Evolutionary conservation across 495 filamentous ascomycete species (phyloP), one percentile per base, ranked within the genome.

Genomic region (Neurospora intermedia): DNA sequence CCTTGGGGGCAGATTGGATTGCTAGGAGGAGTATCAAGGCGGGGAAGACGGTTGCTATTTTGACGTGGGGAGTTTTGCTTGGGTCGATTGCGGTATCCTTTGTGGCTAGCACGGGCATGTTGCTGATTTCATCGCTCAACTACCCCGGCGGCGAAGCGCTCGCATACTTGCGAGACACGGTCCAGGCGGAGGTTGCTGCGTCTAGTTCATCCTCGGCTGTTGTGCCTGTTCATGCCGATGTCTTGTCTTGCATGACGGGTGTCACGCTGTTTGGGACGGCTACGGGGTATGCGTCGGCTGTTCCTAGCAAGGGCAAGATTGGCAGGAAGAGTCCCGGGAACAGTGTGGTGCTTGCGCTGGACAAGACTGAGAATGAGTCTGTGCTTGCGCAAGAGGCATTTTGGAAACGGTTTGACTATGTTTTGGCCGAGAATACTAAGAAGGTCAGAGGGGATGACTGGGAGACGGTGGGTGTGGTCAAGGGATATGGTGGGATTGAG

Each of bases 201-300:
- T 42, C 43, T 66, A 54, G 54, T 66, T 71, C 73, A 41, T 71
- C 78, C 23, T 71, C 76, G 45, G 74, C 77, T 20, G 78, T 84
- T 16, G 76, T 82, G 27, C 76, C 77, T 43, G 87, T 96, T 43
- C 92, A 98, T 78, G 88, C 96, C 70, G 94, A 95, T 72, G 96
- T 96, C 42, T 82, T 96, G 6, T 89, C 91, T 27, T 98, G 94
- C 81, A 97, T 97, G 88, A 98, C 96, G 39, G 96, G 96, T 69
- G 89, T 97, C 15, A 97, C 95, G 0, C 88, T 94, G 10, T 99
- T 99, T 78, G 85, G 92, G 18, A 72, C 80, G 4, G 74, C 75
- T 15, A 75, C 75, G 1, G 74, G 70, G 39, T 66, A 75, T 11
- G 66, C 75, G 11, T 71, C 70, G n/a, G 72, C 74, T 18, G 54